phyloP scores from a whole-genome alignment of 371 early-diverging fungal genomes.

The Rhizopus microsporus region DNA sequence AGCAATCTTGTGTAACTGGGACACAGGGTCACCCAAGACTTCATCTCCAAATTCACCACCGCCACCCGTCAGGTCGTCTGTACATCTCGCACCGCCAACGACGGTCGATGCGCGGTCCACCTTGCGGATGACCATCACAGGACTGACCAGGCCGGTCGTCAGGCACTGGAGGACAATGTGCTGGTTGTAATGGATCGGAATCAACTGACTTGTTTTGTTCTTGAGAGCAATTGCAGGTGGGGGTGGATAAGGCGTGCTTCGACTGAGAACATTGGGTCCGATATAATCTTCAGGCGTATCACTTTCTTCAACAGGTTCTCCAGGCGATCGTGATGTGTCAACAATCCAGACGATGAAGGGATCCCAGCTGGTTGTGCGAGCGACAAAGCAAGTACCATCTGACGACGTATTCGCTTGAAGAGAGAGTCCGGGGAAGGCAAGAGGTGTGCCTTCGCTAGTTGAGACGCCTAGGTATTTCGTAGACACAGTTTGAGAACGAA shows the following conservation, averaged over 20 bases:
- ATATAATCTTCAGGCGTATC: slow-evolving; percentile 19
- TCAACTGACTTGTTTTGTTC: slow-evolving; percentile 47
- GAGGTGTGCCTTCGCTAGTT: slow-evolving; percentile 33
- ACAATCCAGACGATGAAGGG: slow-evolving; percentile 81
- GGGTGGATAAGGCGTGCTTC: slow-evolving; percentile 55
- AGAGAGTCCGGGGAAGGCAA: slow-evolving; percentile 25
- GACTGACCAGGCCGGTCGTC: slow-evolving; percentile 76
- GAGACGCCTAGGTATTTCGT: slow-evolving; percentile 75
- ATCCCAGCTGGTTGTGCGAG: slow-evolving; percentile 75
- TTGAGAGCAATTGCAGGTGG: slow-evolving; percentile 66
- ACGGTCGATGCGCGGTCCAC: slow-evolving; percentile 78
- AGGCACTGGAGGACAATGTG: slow-evolving; percentile 74
- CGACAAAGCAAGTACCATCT: slow-evolving; percentile 64
- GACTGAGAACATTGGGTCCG: slow-evolving; percentile 3
- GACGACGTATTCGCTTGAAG: slow-evolving; percentile 25
- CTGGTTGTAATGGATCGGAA: slow-evolving; percentile 77
- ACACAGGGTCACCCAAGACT: slow-evolving; percentile 67
- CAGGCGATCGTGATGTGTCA: slow-evolving; percentile 59
- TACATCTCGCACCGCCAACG: slow-evolving; percentile 52
- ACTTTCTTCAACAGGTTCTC: slow-evolving; percentile 28
- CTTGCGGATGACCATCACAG: slow-evolving; percentile 77
- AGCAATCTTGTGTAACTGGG: slow-evolving; percentile 89
- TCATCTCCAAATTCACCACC: slow-evolving; percentile 57
- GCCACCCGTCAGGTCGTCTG: slow-evolving; percentile 9
- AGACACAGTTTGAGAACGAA: slow-evolving; percentile 75